These are phyloP conservation scores for Scenedesmus sp. DNA, from an alignment of 163 green algal species.

Conservation along the genomic window DNA sequence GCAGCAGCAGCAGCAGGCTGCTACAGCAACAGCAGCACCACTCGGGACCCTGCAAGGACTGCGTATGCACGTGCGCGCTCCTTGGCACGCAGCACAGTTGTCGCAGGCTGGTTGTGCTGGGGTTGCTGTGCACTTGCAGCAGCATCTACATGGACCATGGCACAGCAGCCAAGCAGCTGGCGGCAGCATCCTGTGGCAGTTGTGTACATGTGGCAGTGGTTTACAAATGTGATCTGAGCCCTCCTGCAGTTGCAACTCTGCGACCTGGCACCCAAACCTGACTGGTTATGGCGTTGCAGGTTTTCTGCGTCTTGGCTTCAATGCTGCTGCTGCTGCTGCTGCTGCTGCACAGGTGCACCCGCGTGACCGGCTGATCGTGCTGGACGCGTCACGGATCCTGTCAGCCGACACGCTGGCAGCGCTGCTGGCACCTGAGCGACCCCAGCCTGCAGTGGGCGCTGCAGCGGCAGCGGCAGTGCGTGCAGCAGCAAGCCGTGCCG, in stretches of 20 bases:
- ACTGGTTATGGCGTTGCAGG: too few species aligned
- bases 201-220: neutral
- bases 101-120: too few species aligned
- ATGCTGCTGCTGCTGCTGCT: neutral
- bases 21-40: neutral
- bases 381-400: slow-evolving; percentile 24
- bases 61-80: neutral
- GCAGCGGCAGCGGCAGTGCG: slow-evolving; percentile 43
- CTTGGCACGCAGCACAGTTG: too few species aligned
- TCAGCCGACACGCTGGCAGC: neutral
- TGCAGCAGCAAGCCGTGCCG: slow-evolving; percentile 17
- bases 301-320: too few species aligned
- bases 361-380: slow-evolving; percentile 5
- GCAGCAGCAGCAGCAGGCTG: neutral
- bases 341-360: slow-evolving; percentile 28
- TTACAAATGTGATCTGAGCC: too few species aligned
- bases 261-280: too few species aligned
- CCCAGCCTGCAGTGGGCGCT: slow-evolving; percentile 25
- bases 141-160: neutral
- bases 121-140: too few species aligned
- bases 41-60: slow-evolving; percentile 5
- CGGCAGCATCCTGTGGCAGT: too few species aligned
- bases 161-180: neutral
- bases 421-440: neutral
- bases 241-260: too few species aligned